phyloP scores from a whole-genome alignment of 2,329 filamentous ascomycete genomes.

The Paraphoma sp. region DNA sequence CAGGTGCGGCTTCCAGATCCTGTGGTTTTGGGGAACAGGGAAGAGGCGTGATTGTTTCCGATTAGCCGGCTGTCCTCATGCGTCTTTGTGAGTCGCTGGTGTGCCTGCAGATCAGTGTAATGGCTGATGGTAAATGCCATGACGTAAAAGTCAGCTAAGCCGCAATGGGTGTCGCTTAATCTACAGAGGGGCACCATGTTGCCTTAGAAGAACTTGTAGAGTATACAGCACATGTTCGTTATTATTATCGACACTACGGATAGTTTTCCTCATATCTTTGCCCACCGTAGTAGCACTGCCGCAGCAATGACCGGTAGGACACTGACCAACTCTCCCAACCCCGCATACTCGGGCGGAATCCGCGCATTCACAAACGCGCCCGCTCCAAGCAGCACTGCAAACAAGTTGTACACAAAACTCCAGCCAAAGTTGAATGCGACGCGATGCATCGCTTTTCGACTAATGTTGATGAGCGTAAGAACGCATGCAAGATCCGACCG shows the following conservation, averaged over 20 bases:
- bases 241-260: too few species aligned
- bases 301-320: constrained; percentile 71
- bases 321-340: constrained; percentile 75
- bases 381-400: constrained; percentile 70
- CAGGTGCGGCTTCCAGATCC: background rate
- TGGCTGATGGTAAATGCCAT: background rate
- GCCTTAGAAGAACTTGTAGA: too few species aligned
- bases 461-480: constrained; percentile 62
- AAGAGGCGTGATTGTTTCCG: background rate
- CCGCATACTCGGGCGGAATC: constrained; percentile 71
- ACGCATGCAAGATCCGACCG: constrained; percentile 63
- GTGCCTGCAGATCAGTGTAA: background rate
- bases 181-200: too few species aligned
- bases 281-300: constrained; percentile 57
- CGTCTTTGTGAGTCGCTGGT: background rate
- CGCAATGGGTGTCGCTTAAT: background rate
- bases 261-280: constrained; percentile 11
- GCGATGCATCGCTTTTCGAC: constrained; percentile 47
- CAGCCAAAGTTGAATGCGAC: constrained; percentile 72
- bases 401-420: constrained; percentile 73
- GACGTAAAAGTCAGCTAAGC: background rate
- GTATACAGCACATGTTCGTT: too few species aligned
- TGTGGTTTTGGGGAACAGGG: background rate
- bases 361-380: constrained; percentile 62
- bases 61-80: background rate